Base-by-base conservation (phyloP, 2,329 filamentous ascomycete genomes). In the Talaromyces sp. region DNA sequence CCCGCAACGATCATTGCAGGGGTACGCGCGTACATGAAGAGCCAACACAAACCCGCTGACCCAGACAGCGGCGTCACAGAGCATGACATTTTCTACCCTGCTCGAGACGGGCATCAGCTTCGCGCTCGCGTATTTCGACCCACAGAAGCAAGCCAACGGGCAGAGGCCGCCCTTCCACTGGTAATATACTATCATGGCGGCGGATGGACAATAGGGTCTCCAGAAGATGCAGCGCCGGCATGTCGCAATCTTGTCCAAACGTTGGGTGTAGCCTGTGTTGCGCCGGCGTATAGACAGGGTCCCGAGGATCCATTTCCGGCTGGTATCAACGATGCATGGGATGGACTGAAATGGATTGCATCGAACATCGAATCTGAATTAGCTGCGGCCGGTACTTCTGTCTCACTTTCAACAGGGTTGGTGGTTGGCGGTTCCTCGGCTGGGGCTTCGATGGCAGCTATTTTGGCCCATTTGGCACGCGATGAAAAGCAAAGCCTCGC, bases 401-500 rank as follows among this genome's bases (percentile, higher is more conserved):
- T 7, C 77, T 77, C 9, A 75, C 75, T 78, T 0, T 69, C 71
- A 5, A 72, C 72, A 12, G 82, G 81, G 0, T 83, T 84, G 64
- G 64, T 84, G n/a, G 62, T 83, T 12, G 81, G 80, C 16, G 82
- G 82, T 0, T 75, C 76, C 1, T 82, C 79, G 11, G 80, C 82
- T 0, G 81, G 81, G 9, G 81, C 69, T 1, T 75, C 73, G 1
- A 68, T 80, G 5, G 72, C 70, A 1, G 70, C 72, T 2, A 67
- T 73, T 2, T 69, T 70, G 52, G 69, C 62, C 67, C 21, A 77
- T 73, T 57, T 69, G 1, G 75, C 76, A 1, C 72, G 76, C 1
- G 77, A 73, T 2, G 67, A 66, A 44, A 76, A 72, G 3, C 66
- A 65, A 42, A 68, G 69, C 48, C 55, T 81, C 1, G 72, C 72